Evolutionary conservation across 1,284 basidiomycete genomes (phyloP), one percentile per base, ranked within the genome.

Genomic region (Sporisorium scitamineum): DNA sequence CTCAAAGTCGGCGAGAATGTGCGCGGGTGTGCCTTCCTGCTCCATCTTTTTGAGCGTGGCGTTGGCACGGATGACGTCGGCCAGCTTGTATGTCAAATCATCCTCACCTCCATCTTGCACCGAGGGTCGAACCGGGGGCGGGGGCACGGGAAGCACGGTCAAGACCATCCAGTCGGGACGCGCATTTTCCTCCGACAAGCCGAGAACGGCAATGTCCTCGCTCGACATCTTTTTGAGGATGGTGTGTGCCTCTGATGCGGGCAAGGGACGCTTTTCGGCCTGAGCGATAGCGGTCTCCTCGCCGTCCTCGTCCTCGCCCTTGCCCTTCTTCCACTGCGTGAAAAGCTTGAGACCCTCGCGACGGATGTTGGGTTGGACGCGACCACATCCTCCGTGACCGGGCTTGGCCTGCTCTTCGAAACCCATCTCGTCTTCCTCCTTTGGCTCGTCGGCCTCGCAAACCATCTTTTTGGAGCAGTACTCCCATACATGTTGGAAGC

Each of bases 101-200:
- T 99, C 97, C 86, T 99, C 97, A 80, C 94, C 95, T 61, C 95
- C 96, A 81, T 99, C 96, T 22, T 95, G 92, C 65, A 99, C 97
- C 86, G 94, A 97, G 0, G 97, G 97, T 53, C 97, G 93, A 55
- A 99, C 97, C 13, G 97, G 95, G 13, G 97, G 96, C 0, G 97
- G 97, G 1, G 97, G 97, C 0, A 99, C 96, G 39, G 97, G 97
- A 83, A 99, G 90, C 31, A 98, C 95, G 0, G 97, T 98, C 56
- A 99, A 88, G 80, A 99, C 95, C 97, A 99, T 99, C 97, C 97
- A 99, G 83, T 98, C 95, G 3, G 97, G 97, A 47, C 95, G 90
- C 14, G 97, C 97, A 85, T 96, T 98, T 84, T 95, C 94, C 60
- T 94, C 94, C 27, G 94, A 96, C 9, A 99, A 90, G 44, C 97